phyloP scores from a whole-genome alignment of 192 early-diverging fungal genomes.

The Coemansia sp. region DNA sequence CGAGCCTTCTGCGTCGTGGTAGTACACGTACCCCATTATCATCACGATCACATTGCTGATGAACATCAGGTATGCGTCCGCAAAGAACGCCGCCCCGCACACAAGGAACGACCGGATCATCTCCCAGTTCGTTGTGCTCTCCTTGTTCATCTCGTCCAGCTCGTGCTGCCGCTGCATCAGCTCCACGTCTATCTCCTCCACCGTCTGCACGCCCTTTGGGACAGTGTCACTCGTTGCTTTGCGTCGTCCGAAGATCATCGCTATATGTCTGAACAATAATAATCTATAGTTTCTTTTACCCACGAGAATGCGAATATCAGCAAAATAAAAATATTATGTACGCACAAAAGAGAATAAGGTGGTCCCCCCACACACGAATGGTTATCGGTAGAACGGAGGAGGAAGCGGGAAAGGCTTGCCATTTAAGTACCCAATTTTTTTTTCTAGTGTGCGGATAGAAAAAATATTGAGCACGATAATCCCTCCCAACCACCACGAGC shows the following conservation, averaged over 20 bases:
- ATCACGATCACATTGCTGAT: constrained; percentile 85
- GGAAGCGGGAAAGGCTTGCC: no score
- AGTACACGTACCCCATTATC: constrained; percentile 79
- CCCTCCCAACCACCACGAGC: no score
- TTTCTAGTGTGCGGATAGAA: no score
- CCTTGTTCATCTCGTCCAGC: constrained; percentile 55
- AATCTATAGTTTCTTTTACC: no score
- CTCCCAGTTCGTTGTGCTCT: constrained; percentile 66
- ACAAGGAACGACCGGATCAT: constrained; percentile 72
- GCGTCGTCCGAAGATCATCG: background rate
- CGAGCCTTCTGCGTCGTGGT: constrained; percentile 29
- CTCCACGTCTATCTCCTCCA: constrained; percentile 39
- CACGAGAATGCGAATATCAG: no score
- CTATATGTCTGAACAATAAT: no score
- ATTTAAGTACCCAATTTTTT: no score
- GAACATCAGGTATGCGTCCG: constrained; percentile 93
- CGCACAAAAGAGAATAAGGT: no score
- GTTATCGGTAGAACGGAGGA: no score
- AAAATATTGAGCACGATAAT: no score
- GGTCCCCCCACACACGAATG: no score
- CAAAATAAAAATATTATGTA: no score
- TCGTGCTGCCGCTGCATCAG: constrained; percentile 44
- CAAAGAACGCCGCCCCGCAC: constrained; percentile 82
- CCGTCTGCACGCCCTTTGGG: background rate
- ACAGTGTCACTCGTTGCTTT: background rate